Evolutionary conservation across 2,329 filamentous ascomycete genomes (phyloP).

Genomic region (Beauveria scarabaeidicola): DNA sequence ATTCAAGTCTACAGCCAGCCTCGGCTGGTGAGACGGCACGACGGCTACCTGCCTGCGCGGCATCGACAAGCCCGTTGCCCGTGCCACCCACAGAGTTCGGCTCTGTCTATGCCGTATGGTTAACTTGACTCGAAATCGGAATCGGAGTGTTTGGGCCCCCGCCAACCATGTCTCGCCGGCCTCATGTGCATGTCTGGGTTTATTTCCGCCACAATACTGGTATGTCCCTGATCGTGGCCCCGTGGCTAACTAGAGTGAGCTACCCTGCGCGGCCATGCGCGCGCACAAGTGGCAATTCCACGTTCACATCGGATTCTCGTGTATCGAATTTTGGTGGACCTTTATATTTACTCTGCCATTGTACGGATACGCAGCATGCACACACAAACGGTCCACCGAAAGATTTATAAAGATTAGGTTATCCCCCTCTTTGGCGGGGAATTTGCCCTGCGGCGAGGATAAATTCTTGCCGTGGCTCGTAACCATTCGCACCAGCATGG

Average conservation of each 20-base stretch:
- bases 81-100: background rate
- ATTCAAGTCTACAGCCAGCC: background rate
- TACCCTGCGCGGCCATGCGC: background rate
- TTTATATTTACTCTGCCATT: no score
- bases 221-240: background rate
- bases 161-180: background rate
- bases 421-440: background rate
- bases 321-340: background rate
- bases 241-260: background rate
- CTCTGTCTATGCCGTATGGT: background rate
- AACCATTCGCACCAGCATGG: background rate
- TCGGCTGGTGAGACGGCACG: background rate
- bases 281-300: background rate
- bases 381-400: background rate
- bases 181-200: conserved; percentile 3
- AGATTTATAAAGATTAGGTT: background rate
- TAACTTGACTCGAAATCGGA: background rate
- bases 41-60: background rate
- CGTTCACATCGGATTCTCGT: background rate
- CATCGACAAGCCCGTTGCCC: background rate
- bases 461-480: background rate
- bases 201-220: conserved; percentile 7
- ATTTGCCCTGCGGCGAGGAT: background rate
- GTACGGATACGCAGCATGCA: background rate
- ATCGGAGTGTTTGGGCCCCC: background rate